Conservation (phyloP, 805 yeast species). For the Yamadazyma paraphyllophila region DNA sequence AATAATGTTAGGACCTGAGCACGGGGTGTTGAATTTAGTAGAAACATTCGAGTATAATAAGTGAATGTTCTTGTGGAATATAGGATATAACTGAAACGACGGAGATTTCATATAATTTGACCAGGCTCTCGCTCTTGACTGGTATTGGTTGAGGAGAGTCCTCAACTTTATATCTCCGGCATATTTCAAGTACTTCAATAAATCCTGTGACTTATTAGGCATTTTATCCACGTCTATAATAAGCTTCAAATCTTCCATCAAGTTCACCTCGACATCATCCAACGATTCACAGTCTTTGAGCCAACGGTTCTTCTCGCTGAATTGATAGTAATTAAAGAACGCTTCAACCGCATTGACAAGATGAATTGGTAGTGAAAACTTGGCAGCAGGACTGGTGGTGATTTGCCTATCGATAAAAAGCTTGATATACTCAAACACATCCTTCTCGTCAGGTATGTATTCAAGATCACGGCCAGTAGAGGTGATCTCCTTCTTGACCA, state of each 20-base stretch:
- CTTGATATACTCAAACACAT: conserved; percentile 33
- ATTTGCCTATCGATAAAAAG: conserved; percentile 52
- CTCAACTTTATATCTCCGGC: conserved; percentile 35
- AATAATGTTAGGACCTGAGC: conserved; percentile 85
- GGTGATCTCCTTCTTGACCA: conserved; percentile 13
- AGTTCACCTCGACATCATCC: conserved; percentile 24
- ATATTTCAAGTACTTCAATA: conserved; percentile 36
- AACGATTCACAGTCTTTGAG: conserved; percentile 23
- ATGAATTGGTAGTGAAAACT: conserved; percentile 67
- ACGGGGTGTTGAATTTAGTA: conserved; percentile 82
- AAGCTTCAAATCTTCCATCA: conserved; percentile 26
- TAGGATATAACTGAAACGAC: conserved; percentile 41
- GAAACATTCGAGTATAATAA: conserved; percentile 81
- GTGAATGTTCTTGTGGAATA: conserved; percentile 72
- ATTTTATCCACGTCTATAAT: conserved; percentile 26
- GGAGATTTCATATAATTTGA: conserved; percentile 34
- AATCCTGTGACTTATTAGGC: conserved; percentile 38
- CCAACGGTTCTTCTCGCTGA: conserved; percentile 17
- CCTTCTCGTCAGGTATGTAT: conserved; percentile 26
- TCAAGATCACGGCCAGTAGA: conserved; percentile 18
- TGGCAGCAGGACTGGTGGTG: conserved; percentile 84
- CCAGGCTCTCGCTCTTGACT: conserved; percentile 48
- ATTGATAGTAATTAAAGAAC: conserved; percentile 37
- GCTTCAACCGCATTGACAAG: conserved; percentile 53
- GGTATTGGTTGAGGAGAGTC: conserved; percentile 51